Evolutionary conservation across 179 eudicot genomes (phyloP).

Genomic region (Silene vulgaris): DNA sequence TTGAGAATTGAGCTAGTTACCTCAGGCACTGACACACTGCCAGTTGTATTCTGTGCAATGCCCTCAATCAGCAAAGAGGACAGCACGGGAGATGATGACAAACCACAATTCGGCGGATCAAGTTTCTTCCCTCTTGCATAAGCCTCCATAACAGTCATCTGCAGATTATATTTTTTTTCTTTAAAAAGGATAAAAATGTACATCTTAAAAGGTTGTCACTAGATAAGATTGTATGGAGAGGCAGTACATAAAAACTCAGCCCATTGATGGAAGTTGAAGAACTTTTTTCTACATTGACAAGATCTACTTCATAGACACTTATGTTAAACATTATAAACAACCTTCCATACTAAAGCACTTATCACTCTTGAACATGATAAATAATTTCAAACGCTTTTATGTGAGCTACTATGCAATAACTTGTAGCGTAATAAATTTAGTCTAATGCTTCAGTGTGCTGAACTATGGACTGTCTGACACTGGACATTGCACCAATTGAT

Average conservation of each 20-base stretch:
- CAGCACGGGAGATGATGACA: slow-evolving; percentile 37
- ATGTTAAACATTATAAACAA: not conserved
- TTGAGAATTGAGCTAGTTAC: slow-evolving; percentile 30
- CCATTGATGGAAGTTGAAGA: not conserved
- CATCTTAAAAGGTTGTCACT: not conserved
- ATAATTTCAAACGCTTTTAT: not conserved
- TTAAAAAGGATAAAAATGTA: not conserved
- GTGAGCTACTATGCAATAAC: not conserved
- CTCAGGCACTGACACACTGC: slow-evolving; percentile 79
- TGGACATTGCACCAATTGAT: not conserved
- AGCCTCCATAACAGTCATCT: slow-evolving; percentile 89
- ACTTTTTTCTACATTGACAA: not conserved
- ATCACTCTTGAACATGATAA: not conserved
- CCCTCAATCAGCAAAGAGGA: slow-evolving; percentile 62
- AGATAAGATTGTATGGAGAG: not conserved
- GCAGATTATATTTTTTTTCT: slow-evolving; percentile 11
- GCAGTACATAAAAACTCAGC: slow-evolving; percentile 1
- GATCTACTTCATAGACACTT: not conserved
- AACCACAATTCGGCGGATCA: slow-evolving; percentile 45
- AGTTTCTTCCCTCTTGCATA: slow-evolving; percentile 53
- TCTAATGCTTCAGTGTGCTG: not conserved
- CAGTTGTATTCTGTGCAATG: slow-evolving; percentile 81
- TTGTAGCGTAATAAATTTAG: not conserved
- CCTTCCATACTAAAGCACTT: not conserved
- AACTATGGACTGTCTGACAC: slow-evolving; percentile 4